Evolutionary conservation across 306 rosid species (phyloP).

Genomic region (Arachis stenosperma): DNA sequence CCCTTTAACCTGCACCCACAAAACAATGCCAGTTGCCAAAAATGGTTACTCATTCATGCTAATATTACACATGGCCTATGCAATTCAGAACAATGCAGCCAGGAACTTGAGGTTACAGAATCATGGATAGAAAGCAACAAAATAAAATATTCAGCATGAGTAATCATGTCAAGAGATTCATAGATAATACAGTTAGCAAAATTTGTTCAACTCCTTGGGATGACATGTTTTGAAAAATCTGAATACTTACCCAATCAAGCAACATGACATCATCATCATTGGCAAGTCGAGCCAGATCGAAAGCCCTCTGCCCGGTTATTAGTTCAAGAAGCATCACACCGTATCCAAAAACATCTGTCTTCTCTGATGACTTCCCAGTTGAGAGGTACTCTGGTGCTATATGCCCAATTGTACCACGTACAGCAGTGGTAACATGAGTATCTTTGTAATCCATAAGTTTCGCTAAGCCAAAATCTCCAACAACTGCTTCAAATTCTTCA

Average conservation of each 20-base stretch:
- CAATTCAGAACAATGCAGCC: not conserved
- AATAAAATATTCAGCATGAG: not conserved
- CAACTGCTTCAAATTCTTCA: conserved; percentile 92
- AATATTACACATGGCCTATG: not conserved
- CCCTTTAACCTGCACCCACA: conserved; percentile 75
- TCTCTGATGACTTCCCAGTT: conserved; percentile 93
- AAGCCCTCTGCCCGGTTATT: conserved; percentile 94
- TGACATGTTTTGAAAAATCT: conserved; percentile 1
- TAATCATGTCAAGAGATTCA: conserved; percentile 16
- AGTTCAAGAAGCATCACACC: conserved; percentile 99
- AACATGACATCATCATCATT: conserved; percentile 84
- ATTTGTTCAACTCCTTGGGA: conserved; percentile 7
- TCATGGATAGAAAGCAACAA: not conserved
- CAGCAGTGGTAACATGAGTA: conserved; percentile 93
- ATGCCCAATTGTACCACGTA: conserved; percentile 93
- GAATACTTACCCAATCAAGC: conserved; percentile 85
- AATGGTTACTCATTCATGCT: conserved; percentile 14
- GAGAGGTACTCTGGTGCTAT: conserved; percentile 95
- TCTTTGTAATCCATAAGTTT: conserved; percentile 94
- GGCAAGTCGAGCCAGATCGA: conserved; percentile 95
- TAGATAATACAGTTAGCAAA: not conserved
- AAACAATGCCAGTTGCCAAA: conserved; percentile 26
- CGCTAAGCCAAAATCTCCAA: conserved; percentile 94
- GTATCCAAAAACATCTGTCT: conserved; percentile 94
- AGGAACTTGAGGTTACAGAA: not conserved